Evolutionary conservation across 2,329 filamentous ascomycete genomes (phyloP), one percentile per base, ranked within the genome.

Genomic region (Sphaerulina musiva): DNA sequence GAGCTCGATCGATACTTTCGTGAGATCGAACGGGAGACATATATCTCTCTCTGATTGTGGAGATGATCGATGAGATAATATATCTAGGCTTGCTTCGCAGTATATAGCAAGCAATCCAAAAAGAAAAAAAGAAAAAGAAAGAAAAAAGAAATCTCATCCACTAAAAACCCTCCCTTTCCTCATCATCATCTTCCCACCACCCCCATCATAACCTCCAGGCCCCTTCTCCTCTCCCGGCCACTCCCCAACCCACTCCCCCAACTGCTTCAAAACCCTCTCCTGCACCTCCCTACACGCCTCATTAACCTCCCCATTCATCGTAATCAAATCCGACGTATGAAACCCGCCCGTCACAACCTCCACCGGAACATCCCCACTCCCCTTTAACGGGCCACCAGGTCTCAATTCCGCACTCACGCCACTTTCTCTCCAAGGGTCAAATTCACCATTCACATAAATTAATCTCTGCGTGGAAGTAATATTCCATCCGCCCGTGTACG

Each of bases 391-490:
- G 0, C 82, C 81, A 5, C 74, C 78, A 0, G 80, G 79, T 17
- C 80, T 72, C 63, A 76, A 75, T 26, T 74, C 70, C 14, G 78
- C 79, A 0, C 75, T 77, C 0, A 84, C 75, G 3, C 75, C 75
- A 0, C 77, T 74, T 3, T 78, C 74, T 34, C 76, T 72, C 82
- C 81, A 84, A 5, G 81, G 82, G 64, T 85, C 82, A 52, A 72
- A 79, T 66, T 81, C 73, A 42, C 78, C 81, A 60, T 84, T 83
- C 5, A 76, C 73, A 72, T 77, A 83, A 20, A 83, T 72, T 20
- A 85, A 68, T 2, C 80, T 74, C 11, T 75, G 77, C 1, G 76
- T 78, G 50, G 83, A 84, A 9, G 29, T 6, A 6, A 44, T 9
- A 52, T 66, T 53, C 82, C 82, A 85, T 31, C 82, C 82, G 23